Evolutionary conservation across 2,329 filamentous ascomycete genomes (phyloP), one percentile per base, ranked within the genome.

Genomic region (Penicillium sp.): DNA sequence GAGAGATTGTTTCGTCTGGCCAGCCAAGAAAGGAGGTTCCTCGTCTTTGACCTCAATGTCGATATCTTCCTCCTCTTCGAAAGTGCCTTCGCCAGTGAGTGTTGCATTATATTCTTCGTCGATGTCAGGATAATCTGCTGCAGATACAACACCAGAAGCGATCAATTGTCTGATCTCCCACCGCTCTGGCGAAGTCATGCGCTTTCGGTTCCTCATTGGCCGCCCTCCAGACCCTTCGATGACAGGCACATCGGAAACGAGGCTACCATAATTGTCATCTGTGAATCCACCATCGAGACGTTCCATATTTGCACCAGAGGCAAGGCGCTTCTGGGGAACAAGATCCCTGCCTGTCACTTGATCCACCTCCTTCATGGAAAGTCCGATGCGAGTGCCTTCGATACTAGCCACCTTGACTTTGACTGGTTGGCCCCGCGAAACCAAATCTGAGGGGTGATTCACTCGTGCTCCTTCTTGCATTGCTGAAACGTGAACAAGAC

Each of bases 111-210:
- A 96, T 55, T 97, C 92, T 64, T 97, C 91, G 63, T 97, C 90
- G 28, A 97, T 82, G 61, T 97, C 93, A 0, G 94, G 94, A 69
- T 96, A 97, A 65, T 97, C 93, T 0, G 90, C 89, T 0, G 91
- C 92, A 65, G 94, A 96, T 17, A 91, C 88, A 9, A 95, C 93
- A 43, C 95, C 94, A 5, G 94, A 96, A 4, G 93, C 91, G 68
- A 99, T 97, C 50, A 99, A 81, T 69, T 99, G 94, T 59, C 93
- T 86, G 60, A 99, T 97, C 72, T 99, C 94, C 93, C 94, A 99
- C 69, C 94, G 81, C 71, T 99, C 94, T 1, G 94, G 94, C 14
- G 93, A 97, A 0, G 93, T 97, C 87, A 97, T 88, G 50, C 94
- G 84, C 78, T 99, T 99, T 72, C 90, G 91, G 53, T 88, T 88